Base-by-base conservation (phyloP, 345 rosid species). In the Mercurialis annua region DNA sequence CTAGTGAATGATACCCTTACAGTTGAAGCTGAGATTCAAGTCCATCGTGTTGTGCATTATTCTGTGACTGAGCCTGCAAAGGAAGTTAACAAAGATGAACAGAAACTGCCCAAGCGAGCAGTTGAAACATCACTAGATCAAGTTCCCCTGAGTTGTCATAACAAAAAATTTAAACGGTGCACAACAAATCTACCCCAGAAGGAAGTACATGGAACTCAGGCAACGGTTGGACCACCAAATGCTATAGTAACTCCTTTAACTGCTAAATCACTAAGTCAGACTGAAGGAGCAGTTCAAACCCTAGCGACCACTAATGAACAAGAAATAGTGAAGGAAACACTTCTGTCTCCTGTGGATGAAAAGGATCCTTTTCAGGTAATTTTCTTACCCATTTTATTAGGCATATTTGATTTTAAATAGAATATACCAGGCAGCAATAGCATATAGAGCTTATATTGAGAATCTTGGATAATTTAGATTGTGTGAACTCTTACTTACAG, bases 1-100 rank as follows among this genome's bases (percentile, higher is more conserved):
- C 52, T 62, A n/a, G n/a, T n/a, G n/a, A n/a, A n/a, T n/a, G n/a
- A n/a, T n/a, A n/a, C n/a, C n/a, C n/a, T n/a, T n/a, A 43, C 10
- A 5, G 33, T 62, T 42, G 65, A 62, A 46, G 65, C 15, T 16
- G 65, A 26, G n/a, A 52, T 62, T 26, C 12, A 5, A 23, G 65
- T 62, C 16, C 49, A 17, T 1, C 38, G 30, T 23, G 49, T 12
- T 60, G 49, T 60, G 31, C 48, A 60, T 60, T 26, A 23, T 36
- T 62, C 51, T 2, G 27, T 20, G 17, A 2, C 24, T 29, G 40
- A 44, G 10, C 0, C 16, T 24, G 12, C 44, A 62, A 62, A 46
- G n/a, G 40, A 62, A 17, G 12, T 6, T 15, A 16, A 5, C 8
- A 1, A 59, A 31, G 17, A n/a, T 33, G 43, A 38, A n/a, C n/a